phyloP scores from a whole-genome alignment of 2,329 filamentous ascomycete species.

The Penicillium sp. region DNA sequence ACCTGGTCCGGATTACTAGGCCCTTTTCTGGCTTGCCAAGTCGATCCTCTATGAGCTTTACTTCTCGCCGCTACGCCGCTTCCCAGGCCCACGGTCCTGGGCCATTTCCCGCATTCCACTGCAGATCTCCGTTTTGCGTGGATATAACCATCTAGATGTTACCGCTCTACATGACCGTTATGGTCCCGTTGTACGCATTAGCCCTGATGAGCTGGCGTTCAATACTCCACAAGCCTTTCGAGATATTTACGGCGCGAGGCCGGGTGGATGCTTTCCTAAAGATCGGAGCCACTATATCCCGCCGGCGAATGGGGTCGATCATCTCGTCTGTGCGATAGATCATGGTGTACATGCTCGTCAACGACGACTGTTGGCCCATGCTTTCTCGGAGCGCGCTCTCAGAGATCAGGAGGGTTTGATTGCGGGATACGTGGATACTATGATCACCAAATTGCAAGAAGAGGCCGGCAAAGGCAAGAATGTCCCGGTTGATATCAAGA shows the following conservation, averaged over 20 bases:
- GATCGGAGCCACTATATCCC: conserved; percentile 19
- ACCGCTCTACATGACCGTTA: conserved; percentile 24
- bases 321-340: conserved; percentile 20
- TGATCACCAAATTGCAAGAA: conserved; percentile 23
- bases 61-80: conserved; percentile 25
- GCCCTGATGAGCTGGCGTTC: conserved; percentile 27
- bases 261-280: conserved; percentile 23
- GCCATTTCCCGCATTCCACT: conserved; percentile 25
- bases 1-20: background rate
- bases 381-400: conserved; percentile 32
- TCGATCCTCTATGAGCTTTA: conserved; percentile 20
- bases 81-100: conserved; percentile 32
- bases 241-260: conserved; percentile 34
- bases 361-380: conserved; percentile 24
- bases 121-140: conserved; percentile 20
- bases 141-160: conserved; percentile 24
- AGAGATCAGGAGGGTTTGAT: conserved; percentile 31
- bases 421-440: conserved; percentile 24
- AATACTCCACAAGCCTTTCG: conserved; percentile 29
- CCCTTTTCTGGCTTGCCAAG: conserved; percentile 2
- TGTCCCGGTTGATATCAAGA: conserved; percentile 25
- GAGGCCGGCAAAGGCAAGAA: background rate
- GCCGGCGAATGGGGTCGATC: conserved; percentile 39
- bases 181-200: conserved; percentile 19
- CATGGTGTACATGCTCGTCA: conserved; percentile 21